Percentiles rank a stretch among this genome's conserved stretches.
These are phyloP conservation scores for Saitozyma podzolica DNA, from an alignment of 768 basidiomycete genomes.

Conservation along the genomic window DNA sequence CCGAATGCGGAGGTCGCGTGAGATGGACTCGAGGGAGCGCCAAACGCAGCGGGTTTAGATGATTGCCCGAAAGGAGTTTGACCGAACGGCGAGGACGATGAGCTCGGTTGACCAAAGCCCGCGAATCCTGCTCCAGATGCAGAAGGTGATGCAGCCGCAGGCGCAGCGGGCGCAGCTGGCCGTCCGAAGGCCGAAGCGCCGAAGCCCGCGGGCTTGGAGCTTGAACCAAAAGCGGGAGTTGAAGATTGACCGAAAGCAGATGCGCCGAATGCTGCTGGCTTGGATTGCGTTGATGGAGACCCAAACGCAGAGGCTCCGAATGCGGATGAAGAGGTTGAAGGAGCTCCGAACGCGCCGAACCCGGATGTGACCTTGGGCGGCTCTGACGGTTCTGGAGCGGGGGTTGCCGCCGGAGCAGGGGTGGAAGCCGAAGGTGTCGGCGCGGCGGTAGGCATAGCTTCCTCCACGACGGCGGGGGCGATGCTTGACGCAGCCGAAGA, in stretches of 20 bases:
- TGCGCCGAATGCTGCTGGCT: constrained; percentile 21
- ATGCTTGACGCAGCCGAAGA: constrained; percentile 2
- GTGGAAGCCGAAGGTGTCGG: constrained; percentile 5
- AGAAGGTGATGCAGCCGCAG: background rate
- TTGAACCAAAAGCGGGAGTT: constrained; percentile 27
- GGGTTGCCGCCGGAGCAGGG: constrained; percentile 5
- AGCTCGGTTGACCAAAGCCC: constrained; percentile 29
- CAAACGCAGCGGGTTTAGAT: constrained; percentile 4
- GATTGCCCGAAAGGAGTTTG: constrained; percentile 35
- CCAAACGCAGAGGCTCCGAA: constrained; percentile 11
- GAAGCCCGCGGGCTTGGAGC: constrained; percentile 4
- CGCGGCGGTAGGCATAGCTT: background rate
- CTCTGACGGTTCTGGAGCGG: constrained; percentile 29
- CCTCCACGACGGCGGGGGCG: background rate
- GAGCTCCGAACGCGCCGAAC: background rate
- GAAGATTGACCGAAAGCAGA: constrained; percentile 30
- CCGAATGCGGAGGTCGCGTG: constrained; percentile 15
- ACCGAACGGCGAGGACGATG: constrained; percentile 22
- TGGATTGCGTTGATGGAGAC: constrained; percentile 9
- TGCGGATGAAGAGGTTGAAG: constrained; percentile 13
- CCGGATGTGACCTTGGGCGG: constrained; percentile 7
- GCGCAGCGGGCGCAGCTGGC: constrained; percentile 5
- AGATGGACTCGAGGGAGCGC: constrained; percentile 1
- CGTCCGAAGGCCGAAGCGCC: constrained; percentile 16
- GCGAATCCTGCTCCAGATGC: background rate